These are phyloP conservation scores for Colletotrichum navitas DNA, from an alignment of 2,329 filamentous ascomycete genomes.

Conservation along the genomic window DNA sequence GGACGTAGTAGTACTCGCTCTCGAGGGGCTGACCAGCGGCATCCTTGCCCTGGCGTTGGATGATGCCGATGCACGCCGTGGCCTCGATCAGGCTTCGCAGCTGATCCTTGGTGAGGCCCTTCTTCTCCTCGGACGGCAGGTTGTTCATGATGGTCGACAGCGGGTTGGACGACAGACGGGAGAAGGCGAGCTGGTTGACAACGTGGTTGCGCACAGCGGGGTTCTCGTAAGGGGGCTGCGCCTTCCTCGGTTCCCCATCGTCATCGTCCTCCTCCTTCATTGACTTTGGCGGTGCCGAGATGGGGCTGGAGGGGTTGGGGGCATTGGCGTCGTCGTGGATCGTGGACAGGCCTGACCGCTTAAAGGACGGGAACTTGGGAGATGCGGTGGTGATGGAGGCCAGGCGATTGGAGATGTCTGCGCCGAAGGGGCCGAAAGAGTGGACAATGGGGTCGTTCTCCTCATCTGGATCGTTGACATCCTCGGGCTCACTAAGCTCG, in stretches of 20 bases:
- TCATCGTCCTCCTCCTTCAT: conserved; percentile 27
- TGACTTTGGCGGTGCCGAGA: conserved; percentile 35
- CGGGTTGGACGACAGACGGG: conserved; percentile 90
- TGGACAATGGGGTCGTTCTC: conserved; percentile 95
- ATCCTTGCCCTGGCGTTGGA: conserved; percentile 92
- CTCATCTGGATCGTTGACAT: conserved; percentile 77
- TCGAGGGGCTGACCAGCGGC: conserved; percentile 93
- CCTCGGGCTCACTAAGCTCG: conserved; percentile 65
- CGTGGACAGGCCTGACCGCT: conserved; percentile 26
- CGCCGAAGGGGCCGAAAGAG: conserved; percentile 91
- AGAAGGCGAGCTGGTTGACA: conserved; percentile 95
- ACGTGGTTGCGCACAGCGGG: conserved; percentile 81
- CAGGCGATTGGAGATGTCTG: conserved; percentile 85
- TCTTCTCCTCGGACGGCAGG: conserved; percentile 76
- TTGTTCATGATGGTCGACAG: conserved; percentile 90
- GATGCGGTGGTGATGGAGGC: conserved; percentile 81
- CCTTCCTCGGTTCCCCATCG: conserved; percentile 28
- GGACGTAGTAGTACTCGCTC: conserved; percentile 97
- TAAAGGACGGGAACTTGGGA: conserved; percentile 60
- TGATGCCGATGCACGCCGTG: conserved; percentile 86
- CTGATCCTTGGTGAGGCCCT: conserved; percentile 69
- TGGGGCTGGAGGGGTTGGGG: conserved; percentile 33
- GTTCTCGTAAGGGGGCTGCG: conserved; percentile 45
- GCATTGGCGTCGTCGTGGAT: conserved; percentile 25
- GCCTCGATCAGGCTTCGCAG: conserved; percentile 80